Conservation (phyloP, 441 rosid species). For the Flueggea neowawraea region DNA sequence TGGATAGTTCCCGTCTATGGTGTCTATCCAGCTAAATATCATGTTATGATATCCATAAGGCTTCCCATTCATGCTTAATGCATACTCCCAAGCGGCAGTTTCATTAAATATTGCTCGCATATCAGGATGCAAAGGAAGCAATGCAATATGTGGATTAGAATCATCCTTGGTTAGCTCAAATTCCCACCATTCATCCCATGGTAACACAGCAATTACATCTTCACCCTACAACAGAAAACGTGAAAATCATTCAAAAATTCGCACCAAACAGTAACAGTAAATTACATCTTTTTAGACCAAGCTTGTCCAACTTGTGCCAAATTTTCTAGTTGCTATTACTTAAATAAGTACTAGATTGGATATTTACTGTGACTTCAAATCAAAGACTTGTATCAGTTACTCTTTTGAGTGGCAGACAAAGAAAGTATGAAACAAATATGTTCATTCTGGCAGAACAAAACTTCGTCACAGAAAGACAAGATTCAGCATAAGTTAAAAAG, state of each 20-base stretch:
- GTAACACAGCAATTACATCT: conserved; percentile 72
- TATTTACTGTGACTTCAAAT: no score
- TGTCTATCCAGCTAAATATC: conserved; percentile 99
- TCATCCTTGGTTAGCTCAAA: conserved; percentile 86
- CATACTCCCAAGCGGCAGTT: conserved; percentile 98
- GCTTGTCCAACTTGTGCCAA: background rate
- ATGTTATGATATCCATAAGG: conserved; percentile 98
- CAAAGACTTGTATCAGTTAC: no score
- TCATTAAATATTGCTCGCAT: conserved; percentile 79
- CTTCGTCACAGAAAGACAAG: no score
- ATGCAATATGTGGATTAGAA: conserved; percentile 84
- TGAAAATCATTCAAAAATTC: background rate
- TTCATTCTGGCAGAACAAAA: no score
- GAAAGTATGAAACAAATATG: no score
- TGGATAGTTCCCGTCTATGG: conserved; percentile 76
- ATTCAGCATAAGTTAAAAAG: no score
- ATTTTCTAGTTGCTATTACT: no score
- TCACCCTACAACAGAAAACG: conserved; percentile 52
- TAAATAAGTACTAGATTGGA: no score
- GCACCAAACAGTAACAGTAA: background rate
- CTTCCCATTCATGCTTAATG: conserved; percentile 75
- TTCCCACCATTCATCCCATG: conserved; percentile 99
- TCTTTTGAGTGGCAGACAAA: no score
- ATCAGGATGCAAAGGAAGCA: conserved; percentile 93
- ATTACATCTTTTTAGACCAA: background rate